Evolutionary conservation across 1,284 basidiomycete species (phyloP).

Genomic region (Heterobasidion annosum): DNA sequence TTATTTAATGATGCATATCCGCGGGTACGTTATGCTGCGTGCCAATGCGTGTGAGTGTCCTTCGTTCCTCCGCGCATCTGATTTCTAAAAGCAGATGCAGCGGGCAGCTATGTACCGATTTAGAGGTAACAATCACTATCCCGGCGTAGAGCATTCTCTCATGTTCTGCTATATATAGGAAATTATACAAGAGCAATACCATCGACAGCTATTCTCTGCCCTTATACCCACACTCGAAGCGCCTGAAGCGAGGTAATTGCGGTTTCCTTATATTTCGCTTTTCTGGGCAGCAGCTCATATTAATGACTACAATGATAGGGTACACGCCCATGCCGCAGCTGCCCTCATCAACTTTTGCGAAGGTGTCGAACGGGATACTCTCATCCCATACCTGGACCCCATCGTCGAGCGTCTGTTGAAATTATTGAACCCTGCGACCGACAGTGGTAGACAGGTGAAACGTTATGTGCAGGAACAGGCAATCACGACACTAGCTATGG

Average conservation of each 20-base stretch:
- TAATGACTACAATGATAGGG: slow-evolving; percentile 31
- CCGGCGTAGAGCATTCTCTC: not conserved
- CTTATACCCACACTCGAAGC: slow-evolving; percentile 70
- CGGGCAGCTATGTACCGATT: slow-evolving; percentile 77
- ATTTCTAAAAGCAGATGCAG: slow-evolving; percentile 23
- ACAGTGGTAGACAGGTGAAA: slow-evolving; percentile 25
- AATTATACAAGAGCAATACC: slow-evolving; percentile 65
- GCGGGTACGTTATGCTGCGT: slow-evolving; percentile 75
- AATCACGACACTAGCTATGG: slow-evolving; percentile 77
- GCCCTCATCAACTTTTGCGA: slow-evolving; percentile 88
- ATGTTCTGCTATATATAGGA: slow-evolving; percentile 32
- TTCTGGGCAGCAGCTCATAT: not conserved
- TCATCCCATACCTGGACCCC: slow-evolving; percentile 68
- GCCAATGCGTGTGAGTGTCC: slow-evolving; percentile 72
- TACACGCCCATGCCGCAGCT: slow-evolving; percentile 77
- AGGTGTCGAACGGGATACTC: slow-evolving; percentile 62
- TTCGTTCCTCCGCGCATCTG: slow-evolving; percentile 1
- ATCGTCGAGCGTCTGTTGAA: slow-evolving; percentile 66
- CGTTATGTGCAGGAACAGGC: slow-evolving; percentile 79
- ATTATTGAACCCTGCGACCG: slow-evolving; percentile 43
- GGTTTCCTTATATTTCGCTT: not conserved
- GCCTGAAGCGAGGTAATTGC: slow-evolving; percentile 57
- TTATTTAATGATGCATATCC: slow-evolving; percentile 74
- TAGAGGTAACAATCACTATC: slow-evolving; percentile 42
- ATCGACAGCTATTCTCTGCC: slow-evolving; percentile 57